Percentiles rank a stretch among this genome's conserved stretches.
These are phyloP conservation scores for Suhomyces yuchorum DNA, from an alignment of 1,139 yeast species.

Conservation along the genomic window DNA sequence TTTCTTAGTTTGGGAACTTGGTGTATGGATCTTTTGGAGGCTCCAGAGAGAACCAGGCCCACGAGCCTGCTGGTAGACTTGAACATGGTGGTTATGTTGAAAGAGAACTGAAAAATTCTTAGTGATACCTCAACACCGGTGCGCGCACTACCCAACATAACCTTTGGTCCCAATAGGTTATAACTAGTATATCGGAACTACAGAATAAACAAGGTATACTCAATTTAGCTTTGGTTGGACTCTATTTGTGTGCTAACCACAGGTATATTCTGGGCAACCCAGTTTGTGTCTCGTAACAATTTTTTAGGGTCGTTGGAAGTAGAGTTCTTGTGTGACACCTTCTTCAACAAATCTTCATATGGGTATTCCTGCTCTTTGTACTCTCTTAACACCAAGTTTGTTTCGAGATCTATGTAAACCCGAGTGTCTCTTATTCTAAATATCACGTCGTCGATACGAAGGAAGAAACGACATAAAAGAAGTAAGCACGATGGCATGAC, in stretches of 20 bases:
- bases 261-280: slow-evolving; percentile 71
- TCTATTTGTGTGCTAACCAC: slow-evolving; percentile 30
- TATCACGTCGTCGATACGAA: slow-evolving; percentile 87
- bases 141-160: slow-evolving; percentile 2
- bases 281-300: slow-evolving; percentile 73
- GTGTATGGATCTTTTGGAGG: slow-evolving; percentile 49
- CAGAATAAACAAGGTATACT: no score
- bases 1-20: slow-evolving; percentile 61
- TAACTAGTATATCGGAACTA: no score
- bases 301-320: slow-evolving; percentile 68
- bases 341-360: slow-evolving; percentile 56
- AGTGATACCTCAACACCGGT: slow-evolving; percentile 3
- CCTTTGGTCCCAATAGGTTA: no score
- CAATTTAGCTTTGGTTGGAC: slow-evolving; percentile 6
- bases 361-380: slow-evolving; percentile 72
- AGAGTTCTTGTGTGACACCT: slow-evolving; percentile 39
- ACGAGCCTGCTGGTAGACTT: slow-evolving; percentile 10
- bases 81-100: slow-evolving; percentile 10
- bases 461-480: slow-evolving; percentile 71
- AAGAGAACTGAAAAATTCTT: slow-evolving; percentile 12
- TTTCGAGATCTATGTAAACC: slow-evolving; percentile 74
- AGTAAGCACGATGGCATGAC: slow-evolving; percentile 86
- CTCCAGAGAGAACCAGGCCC: slow-evolving; percentile 10
- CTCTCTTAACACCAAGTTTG: slow-evolving; percentile 69
- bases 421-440: slow-evolving; percentile 85